A percentile compares a stretch with the other conserved stretches of the same genome.
These are phyloP conservation scores for Haplographium delicatum DNA, from an alignment of 495 filamentous ascomycete species.

Conservation along the genomic window DNA sequence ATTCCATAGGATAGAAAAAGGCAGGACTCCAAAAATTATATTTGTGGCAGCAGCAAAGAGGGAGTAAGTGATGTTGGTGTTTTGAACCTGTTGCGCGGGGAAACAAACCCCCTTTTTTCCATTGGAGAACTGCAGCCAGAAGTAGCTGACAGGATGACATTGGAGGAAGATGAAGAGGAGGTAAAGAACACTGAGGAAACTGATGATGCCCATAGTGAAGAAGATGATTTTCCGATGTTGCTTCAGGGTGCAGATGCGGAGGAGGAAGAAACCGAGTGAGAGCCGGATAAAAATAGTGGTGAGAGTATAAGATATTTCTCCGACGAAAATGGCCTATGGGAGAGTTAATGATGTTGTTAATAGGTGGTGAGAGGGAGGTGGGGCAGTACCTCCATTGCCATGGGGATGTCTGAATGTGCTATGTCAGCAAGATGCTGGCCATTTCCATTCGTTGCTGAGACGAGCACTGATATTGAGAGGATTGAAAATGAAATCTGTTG, in stretches of 20 bases:
- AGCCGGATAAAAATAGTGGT: constrained; percentile 32
- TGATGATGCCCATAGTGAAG: constrained; percentile 20
- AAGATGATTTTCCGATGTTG: constrained; percentile 30
- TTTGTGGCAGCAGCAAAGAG: constrained; percentile 32
- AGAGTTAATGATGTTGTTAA: neutral
- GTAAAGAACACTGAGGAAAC: constrained; percentile 24
- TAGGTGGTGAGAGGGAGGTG: neutral
- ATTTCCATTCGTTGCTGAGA: constrained; percentile 12
- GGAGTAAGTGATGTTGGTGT: constrained; percentile 29
- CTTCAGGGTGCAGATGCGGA: constrained; percentile 29
- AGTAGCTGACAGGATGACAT: constrained; percentile 31
- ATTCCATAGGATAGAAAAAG: constrained; percentile 37
- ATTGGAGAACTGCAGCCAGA: constrained; percentile 32
- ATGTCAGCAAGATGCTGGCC: constrained; percentile 8
- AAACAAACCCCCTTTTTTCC: constrained; percentile 28
- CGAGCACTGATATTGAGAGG: neutral
- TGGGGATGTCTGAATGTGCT: constrained; percentile 3
- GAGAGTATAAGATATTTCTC: constrained; percentile 28
- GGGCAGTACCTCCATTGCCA: constrained; percentile 12
- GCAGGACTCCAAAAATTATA: constrained; percentile 35
- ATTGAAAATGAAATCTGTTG: neutral
- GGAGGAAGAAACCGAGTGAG: constrained; percentile 34
- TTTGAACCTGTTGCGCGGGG: constrained; percentile 20
- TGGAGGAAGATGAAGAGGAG: constrained; percentile 35
- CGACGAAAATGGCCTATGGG: constrained; percentile 3